These are phyloP conservation scores for Syzygium aromaticum DNA, from an alignment of 345 rosid species.

Conservation along the genomic window DNA sequence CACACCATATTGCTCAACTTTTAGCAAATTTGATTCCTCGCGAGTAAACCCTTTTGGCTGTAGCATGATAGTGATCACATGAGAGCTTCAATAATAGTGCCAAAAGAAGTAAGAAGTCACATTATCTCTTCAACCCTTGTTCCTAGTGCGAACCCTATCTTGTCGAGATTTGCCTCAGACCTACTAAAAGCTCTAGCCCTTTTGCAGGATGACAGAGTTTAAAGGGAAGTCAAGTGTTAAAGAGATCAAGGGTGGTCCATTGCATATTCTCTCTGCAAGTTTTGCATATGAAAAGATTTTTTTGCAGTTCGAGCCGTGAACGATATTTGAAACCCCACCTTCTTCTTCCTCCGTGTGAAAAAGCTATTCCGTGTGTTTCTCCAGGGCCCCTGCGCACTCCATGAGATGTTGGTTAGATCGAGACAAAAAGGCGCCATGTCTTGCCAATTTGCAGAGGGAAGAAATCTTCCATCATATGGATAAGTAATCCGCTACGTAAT, in stretches of 20 bases:
- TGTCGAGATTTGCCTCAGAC: neutral
- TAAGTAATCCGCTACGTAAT: neutral
- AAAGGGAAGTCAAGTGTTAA: neutral
- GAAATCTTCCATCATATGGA: neutral
- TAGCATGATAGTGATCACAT: neutral
- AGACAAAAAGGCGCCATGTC: neutral
- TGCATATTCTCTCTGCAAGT: neutral
- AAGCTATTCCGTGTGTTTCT: neutral
- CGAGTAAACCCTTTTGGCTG: neutral
- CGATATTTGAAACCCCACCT: neutral
- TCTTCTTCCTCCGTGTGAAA: neutral
- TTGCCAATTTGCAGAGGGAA: neutral
- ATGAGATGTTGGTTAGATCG: neutral
- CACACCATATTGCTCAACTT: neutral
- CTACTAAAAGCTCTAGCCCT: neutral
- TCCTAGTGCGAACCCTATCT: neutral
- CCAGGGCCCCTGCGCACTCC: neutral
- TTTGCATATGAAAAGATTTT: neutral
- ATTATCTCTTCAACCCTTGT: neutral
- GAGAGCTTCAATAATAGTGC: neutral
- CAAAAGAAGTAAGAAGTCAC: neutral
- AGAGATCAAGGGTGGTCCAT: neutral
- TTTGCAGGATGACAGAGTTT: neutral
- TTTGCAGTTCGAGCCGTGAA: neutral
- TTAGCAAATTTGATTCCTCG: neutral